Evolutionary conservation across 305 asterid genomes (phyloP).

Genomic region (Solanum hybrid): DNA sequence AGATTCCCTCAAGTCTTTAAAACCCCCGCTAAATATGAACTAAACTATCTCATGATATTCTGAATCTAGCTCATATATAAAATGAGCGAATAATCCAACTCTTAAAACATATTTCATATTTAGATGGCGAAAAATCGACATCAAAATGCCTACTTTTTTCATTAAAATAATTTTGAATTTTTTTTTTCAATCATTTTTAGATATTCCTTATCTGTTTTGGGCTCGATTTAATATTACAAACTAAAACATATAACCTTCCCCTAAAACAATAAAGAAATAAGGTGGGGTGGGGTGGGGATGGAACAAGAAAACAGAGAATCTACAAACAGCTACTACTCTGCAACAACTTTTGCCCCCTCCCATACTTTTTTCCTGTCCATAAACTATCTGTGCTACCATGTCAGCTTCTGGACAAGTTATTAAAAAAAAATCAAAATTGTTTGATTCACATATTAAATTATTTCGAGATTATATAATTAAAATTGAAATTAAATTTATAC

Average conservation of each 20-base stretch:
- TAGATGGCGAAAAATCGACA: not conserved
- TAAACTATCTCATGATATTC: not conserved
- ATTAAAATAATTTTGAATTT: rapidly evolving
- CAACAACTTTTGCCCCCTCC: slow-evolving; percentile 8
- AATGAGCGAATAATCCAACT: not conserved
- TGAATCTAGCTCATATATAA: not conserved
- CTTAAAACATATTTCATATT: not conserved
- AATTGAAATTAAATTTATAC: too few relatives aligned
- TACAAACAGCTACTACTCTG: slow-evolving; percentile 12
- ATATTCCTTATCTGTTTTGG: rapidly evolving
- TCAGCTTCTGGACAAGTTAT: not conserved
- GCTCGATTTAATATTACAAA: not conserved
- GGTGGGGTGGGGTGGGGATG: not conserved
- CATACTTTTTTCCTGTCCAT: not conserved
- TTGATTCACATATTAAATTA: not conserved
- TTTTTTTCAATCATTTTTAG: not conserved
- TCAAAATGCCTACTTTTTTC: not conserved
- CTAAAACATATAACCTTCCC: not conserved
- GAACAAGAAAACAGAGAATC: slow-evolving; percentile 21
- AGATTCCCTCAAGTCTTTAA: not conserved
- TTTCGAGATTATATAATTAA: not conserved
- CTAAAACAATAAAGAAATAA: not conserved
- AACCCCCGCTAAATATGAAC: not conserved
- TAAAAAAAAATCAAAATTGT: not conserved
- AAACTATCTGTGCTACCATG: not conserved